phyloP scores from a whole-genome alignment of 2,329 filamentous ascomycete species.

The Exophiala sp. region DNA sequence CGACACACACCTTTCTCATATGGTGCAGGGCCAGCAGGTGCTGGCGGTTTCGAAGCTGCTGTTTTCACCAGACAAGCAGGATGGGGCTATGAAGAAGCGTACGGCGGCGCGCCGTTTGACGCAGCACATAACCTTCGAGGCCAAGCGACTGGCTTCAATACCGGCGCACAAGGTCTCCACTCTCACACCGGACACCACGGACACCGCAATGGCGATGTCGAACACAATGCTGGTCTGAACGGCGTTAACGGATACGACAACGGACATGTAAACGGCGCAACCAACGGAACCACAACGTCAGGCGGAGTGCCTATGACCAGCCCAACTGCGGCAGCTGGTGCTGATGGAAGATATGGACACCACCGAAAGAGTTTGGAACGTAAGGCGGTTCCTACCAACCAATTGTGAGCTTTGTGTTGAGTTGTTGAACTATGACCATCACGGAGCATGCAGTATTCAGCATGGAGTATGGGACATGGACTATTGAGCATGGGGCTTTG shows the following conservation, averaged over 20 bases:
- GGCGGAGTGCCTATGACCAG: neutral
- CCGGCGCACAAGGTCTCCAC: constrained; percentile 9
- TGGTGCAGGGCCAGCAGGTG: constrained; percentile 35
- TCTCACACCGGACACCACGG: neutral
- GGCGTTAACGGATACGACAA: neutral
- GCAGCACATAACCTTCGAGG: constrained; percentile 31
- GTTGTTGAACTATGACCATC: neutral
- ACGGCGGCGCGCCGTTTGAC: constrained; percentile 43
- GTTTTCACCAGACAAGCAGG: constrained; percentile 59
- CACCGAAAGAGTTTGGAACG: constrained; percentile 9
- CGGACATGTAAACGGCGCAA: constrained; percentile 3
- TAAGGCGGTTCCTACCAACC: constrained; percentile 8
- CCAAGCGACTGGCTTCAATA: constrained; percentile 22
- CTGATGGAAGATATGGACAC: neutral
- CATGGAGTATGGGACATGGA: constrained; percentile 17
- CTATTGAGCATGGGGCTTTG: neutral
- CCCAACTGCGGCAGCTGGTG: neutral
- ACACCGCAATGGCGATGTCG: constrained; percentile 15
- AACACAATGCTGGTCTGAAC: constrained; percentile 19
- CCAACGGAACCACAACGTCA: constrained; percentile 2
- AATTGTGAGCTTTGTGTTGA: neutral
- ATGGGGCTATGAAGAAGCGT: constrained; percentile 52
- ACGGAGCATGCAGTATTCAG: neutral
- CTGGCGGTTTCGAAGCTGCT: constrained; percentile 50
- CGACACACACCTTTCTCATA: constrained; percentile 56